A percentile compares a stretch with the other conserved stretches of the same genome.
Evolutionary conservation across 441 rosid genomes (phyloP).

Genomic region (Euphorbia neoarborescens): DNA sequence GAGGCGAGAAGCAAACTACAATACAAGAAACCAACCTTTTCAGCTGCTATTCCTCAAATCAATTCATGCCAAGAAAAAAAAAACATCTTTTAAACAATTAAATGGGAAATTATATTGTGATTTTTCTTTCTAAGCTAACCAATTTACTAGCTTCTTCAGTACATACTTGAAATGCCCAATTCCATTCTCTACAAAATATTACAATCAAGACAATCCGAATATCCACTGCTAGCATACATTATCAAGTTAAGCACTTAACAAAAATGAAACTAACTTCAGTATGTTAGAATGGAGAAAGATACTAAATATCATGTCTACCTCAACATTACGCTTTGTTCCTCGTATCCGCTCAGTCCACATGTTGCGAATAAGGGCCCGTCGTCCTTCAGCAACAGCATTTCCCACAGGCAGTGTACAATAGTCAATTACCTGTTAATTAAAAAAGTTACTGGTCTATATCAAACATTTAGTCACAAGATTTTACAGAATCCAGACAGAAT

Average conservation of each 20-base stretch:
- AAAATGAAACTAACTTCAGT: background rate
- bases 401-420: constrained; percentile 83
- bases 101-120: background rate
- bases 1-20: background rate
- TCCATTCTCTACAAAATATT: background rate
- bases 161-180: background rate
- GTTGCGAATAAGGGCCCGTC: constrained; percentile 85
- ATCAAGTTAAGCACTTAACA: background rate
- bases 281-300: background rate
- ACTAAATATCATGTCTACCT: constrained; percentile 40
- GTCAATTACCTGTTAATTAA: constrained; percentile 69
- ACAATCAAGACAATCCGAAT: background rate
- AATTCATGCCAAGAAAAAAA: background rate
- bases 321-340: constrained; percentile 95
- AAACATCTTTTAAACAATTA: background rate
- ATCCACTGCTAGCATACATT: background rate
- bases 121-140: background rate
- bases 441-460: background rate
- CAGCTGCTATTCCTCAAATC: background rate
- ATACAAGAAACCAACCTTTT: background rate
- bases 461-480: background rate
- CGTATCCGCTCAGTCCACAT: constrained; percentile 99
- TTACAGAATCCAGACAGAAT: constrained; percentile 16
- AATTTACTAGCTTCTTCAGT: background rate
- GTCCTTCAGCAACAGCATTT: constrained; percentile 75